These are phyloP conservation scores for Juglanconis juglandina DNA, from an alignment of 2,329 filamentous ascomycete genomes.

Conservation along the genomic window DNA sequence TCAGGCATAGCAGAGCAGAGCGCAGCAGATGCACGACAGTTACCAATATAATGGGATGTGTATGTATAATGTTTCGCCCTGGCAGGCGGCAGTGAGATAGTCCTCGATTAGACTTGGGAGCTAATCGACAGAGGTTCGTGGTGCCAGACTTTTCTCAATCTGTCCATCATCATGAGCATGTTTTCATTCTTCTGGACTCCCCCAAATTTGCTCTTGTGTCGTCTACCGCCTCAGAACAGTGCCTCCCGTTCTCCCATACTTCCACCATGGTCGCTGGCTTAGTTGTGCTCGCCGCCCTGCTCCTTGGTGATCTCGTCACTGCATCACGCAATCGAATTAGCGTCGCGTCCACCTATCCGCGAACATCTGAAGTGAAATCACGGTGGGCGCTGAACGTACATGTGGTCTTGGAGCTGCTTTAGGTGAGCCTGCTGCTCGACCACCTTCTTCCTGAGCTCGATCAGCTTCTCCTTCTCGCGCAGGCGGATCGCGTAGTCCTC, in stretches of 20 bases:
- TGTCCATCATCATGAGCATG: background rate
- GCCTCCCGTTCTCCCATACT: background rate
- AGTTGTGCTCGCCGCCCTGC: conserved; percentile 66
- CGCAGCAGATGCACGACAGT: conserved; percentile 4
- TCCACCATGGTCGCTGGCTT: conserved; percentile 21
- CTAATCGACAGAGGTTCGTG: background rate
- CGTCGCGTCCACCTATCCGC: conserved; percentile 4
- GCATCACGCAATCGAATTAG: conserved; percentile 17
- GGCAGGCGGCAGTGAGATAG: conserved; percentile 6
- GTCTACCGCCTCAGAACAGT: background rate
- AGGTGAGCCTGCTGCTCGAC: conserved; percentile 77
- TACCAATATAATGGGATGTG: conserved; percentile 24
- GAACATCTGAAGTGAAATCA: no score
- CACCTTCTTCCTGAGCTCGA: conserved; percentile 70
- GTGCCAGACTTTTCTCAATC: background rate
- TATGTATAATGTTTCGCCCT: conserved; percentile 33
- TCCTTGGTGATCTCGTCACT: conserved; percentile 76
- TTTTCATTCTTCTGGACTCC: background rate
- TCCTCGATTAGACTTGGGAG: conserved; percentile 14
- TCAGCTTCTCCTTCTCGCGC: conserved; percentile 88
- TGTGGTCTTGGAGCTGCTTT: conserved; percentile 79
- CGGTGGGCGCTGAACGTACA: conserved; percentile 53
- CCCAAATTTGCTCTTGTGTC: background rate
- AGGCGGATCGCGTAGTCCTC: conserved; percentile 82
- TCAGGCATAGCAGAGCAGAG: conserved; percentile 14